Base-by-base conservation (phyloP, 306 rosid species). In the Gleditsia sinensis region DNA sequence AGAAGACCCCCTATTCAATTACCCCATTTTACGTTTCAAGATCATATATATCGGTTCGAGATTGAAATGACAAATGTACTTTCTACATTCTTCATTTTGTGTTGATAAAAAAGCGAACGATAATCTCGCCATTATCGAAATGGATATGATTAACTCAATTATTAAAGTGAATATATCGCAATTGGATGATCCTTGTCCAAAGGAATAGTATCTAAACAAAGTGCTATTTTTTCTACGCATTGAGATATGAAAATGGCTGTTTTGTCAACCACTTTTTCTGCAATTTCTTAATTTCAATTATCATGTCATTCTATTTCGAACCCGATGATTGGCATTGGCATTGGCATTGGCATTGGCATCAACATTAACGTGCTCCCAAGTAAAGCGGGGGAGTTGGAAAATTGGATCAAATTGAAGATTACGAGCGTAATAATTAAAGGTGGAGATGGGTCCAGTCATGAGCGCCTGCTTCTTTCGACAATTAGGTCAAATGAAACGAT, bases 191-290 rank as follows among this genome's bases (percentile, higher is more conserved):
- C 12, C 10, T 2, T 1, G 12, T 32, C 27, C 25, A 32, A 59
- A 59, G 32, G 24, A 9, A 30, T n/a, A 67, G 72, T 28, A 37
- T 17, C 53, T 2, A 20, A 27, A 46, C 11, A 25, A 36, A 39
- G 50, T 33, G 21, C 25, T 11, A 37, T 6, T 7, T 27, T 69
- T 72, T 56, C 55, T 56, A 69, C 55, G 78, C 86, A 39, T 75
- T n/a, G 67, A 39, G 33, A 56, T 69, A 56, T 64, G 42, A 34
- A 30, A 42, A 65, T 32, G 63, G 40, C 5, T n/a, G 14, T 42
- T 70, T 58, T 12, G 40, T 65, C 71, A 78, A 75, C 62, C 27
- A 72, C 80, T 54, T 71, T 64, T 37, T 67, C 36, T 20, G 57
- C 63, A 9, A 32, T 60, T 72, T 82, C n/a, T n/a, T n/a, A n/a